A percentile compares a stretch with the other conserved stretches of the same genome.
phyloP scores from a whole-genome alignment of 2,329 filamentous ascomycete species.

The Sporothrix luriei region DNA sequence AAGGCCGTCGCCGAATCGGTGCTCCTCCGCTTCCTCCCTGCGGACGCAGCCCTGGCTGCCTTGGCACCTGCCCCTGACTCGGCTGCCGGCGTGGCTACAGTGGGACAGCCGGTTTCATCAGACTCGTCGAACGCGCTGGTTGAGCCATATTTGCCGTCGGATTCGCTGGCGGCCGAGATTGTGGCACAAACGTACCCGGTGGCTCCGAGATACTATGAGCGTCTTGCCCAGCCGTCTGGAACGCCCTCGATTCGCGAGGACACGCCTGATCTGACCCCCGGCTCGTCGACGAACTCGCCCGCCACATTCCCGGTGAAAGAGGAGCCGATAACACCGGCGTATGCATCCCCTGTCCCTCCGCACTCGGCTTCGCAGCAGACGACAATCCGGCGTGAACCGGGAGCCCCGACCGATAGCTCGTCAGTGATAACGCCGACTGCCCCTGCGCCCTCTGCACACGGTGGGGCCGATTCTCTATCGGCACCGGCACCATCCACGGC shows the following conservation, averaged over 20 bases:
- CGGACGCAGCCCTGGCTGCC: background rate
- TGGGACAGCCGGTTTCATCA: background rate
- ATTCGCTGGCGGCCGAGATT: background rate
- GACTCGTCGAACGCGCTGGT: background rate
- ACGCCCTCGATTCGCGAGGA: conserved; percentile 24
- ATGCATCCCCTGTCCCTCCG: conserved; percentile 35
- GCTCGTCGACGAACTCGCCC: conserved; percentile 22
- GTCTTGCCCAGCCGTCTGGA: background rate
- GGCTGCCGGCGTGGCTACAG: background rate
- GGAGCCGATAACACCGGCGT: conserved; percentile 26
- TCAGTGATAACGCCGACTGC: background rate
- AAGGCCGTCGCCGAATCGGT: conserved; percentile 17
- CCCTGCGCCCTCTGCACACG: background rate
- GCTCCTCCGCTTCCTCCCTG: conserved; percentile 17
- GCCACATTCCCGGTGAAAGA: background rate
- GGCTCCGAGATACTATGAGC: conserved; percentile 2
- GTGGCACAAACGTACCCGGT: background rate
- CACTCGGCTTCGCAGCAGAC: conserved; percentile 34
- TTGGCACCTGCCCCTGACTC: background rate
- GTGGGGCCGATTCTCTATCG: background rate
- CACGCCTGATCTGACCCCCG: conserved; percentile 26
- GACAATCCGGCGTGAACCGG: background rate
- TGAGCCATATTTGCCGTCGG: background rate
- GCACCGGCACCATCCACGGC: background rate
- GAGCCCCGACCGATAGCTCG: background rate